Evolutionary conservation across 805 yeast species (phyloP).

Genomic region (baker's yeast (Saccharomyces cerevisiae)): DNA sequence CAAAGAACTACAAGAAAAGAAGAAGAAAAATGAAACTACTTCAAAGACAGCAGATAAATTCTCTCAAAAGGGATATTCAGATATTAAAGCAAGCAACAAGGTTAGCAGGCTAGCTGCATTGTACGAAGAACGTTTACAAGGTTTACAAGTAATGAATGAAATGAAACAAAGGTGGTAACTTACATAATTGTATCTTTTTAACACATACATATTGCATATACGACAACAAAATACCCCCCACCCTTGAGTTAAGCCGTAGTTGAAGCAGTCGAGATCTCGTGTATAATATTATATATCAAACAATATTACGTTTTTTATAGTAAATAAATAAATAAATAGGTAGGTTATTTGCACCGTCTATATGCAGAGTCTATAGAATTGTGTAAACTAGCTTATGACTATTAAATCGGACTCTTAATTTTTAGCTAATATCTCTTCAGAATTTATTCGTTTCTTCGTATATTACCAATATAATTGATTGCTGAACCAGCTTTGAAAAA

Average conservation of each 20-base stretch:
- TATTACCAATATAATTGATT: conserved; percentile 77
- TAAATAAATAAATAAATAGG: conserved; percentile 1
- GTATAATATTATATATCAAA: not conserved
- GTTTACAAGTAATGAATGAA: conserved; percentile 31
- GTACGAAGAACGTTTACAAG: conserved; percentile 49
- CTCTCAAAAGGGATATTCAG: conserved; percentile 30
- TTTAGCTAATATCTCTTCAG: not conserved
- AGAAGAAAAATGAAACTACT: conserved; percentile 7
- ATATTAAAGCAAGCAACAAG: conserved; percentile 45
- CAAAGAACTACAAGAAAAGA: conserved; percentile 20
- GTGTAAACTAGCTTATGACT: not conserved
- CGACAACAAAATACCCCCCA: not conserved
- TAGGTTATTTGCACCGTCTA: not conserved
- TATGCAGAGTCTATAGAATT: not conserved
- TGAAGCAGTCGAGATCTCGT: not conserved
- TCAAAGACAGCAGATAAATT: conserved; percentile 17
- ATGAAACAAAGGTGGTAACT: conserved; percentile 14
- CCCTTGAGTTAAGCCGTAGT: not conserved
- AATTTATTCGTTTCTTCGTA: conserved; percentile 27
- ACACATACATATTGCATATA: not conserved
- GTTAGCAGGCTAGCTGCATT: conserved; percentile 56
- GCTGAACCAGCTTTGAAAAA: conserved; percentile 98
- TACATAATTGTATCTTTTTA: not conserved
- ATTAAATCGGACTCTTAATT: not conserved
- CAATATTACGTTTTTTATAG: not conserved